phyloP scores from a whole-genome alignment of 75 land plant species.

The Gnetum montanum region DNA sequence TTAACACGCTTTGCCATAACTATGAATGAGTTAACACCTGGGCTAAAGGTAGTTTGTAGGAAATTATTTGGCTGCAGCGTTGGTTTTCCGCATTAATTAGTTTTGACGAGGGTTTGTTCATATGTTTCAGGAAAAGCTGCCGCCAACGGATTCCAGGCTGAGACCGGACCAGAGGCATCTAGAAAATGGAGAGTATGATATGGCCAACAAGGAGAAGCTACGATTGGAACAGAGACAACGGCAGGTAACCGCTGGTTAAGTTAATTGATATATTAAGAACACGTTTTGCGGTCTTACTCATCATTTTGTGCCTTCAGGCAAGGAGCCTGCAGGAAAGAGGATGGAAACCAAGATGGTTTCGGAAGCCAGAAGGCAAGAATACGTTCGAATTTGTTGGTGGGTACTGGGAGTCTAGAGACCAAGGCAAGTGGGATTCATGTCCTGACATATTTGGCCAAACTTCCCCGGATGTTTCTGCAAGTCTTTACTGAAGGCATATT shows the following conservation, averaged over 20 bases:
- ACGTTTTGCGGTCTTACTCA: background rate
- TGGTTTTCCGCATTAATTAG: background rate
- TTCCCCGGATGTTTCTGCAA: background rate
- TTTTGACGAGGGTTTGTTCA: background rate
- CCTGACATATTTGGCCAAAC: conserved; percentile 84
- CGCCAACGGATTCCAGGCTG: conserved; percentile 77
- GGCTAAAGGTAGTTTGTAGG: conserved; percentile 29
- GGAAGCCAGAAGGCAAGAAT: conserved; percentile 58
- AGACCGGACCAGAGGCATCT: conserved; percentile 72
- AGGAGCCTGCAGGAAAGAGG: conserved; percentile 90
- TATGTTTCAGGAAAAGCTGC: conserved; percentile 52
- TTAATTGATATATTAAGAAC: background rate
- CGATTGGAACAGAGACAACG: conserved; percentile 62
- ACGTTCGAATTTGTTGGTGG: conserved; percentile 72
- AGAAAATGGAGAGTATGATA: conserved; percentile 76
- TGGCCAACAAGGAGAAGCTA: conserved; percentile 61
- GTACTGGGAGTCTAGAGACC: conserved; percentile 88
- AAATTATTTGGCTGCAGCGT: background rate
- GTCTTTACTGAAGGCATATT: too few relatives aligned
- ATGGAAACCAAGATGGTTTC: conserved; percentile 96
- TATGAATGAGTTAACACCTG: conserved; percentile 53
- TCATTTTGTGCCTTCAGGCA: conserved; percentile 40
- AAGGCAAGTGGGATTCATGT: conserved; percentile 55
- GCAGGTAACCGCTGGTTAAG: conserved; percentile 22
- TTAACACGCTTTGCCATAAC: conserved; percentile 53